Base-by-base conservation (phyloP, 2,329 filamentous ascomycete genomes). In the Ophiostoma novo-ulmi region DNA sequence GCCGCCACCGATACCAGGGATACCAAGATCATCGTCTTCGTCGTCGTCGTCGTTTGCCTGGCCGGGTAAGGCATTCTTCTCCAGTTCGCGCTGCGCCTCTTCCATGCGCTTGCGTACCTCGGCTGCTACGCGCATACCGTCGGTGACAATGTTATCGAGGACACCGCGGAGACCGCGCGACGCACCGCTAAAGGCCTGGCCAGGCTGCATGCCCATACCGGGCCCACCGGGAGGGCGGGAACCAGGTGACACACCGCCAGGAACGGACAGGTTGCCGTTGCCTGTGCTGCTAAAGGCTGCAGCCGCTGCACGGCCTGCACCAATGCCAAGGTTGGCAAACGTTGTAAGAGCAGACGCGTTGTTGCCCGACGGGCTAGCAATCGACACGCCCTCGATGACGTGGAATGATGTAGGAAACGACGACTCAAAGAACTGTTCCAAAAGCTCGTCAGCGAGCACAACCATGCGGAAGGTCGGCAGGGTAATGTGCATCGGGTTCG, bases 391-490 rank as follows among this genome's bases (percentile, higher is more conserved):
- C 14, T 96, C 91, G 35, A 92, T 89, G 66, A 97, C 89, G 76
- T 92, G 93, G 86, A 99, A 96, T 1, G 93, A 97, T 69, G 91
- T 89, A 0, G 94, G 93, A 81, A 98, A 97, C 58, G 93, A 96
- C 0, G 92, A 92, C 81, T 99, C 95, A 78, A 99, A 99, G 81
- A 99, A 99, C 75, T 96, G 92, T 77, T 99, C 94, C 6, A 99
- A 87, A 0, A 96, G 86, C 79, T 99, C 95, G 77, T 99, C 95
- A 63, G 95, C 95, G 8, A 99, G 87, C 11, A 99, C 92, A 3
- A 99, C 93, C 95, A 99, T 99, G 74, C 95, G 91, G 85, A 99
- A 99, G 0, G 95, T 99, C 0, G 95, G 95, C 1, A 99, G 85
- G 0, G 95, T 98, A 77, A 99, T 97, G 78, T 97, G 91, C 0